Conservation (phyloP, 1,284 basidiomycete species). For the Trichosporon asahii region DNA sequence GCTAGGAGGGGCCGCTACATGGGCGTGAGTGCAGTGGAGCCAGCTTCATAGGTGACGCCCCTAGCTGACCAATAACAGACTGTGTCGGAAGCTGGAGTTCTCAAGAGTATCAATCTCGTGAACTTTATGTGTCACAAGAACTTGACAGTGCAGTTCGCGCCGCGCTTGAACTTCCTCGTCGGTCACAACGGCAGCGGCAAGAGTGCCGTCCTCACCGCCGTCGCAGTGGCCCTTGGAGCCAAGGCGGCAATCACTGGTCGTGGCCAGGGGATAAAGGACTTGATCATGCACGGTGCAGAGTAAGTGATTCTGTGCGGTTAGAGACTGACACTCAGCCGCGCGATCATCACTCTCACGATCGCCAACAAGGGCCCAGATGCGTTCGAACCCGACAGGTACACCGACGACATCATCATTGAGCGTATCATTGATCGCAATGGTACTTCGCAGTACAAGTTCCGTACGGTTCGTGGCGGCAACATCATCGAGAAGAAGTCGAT, state of each 20-base stretch:
- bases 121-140: slow-evolving; percentile 97
- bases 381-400: slow-evolving; percentile 76
- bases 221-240: slow-evolving; percentile 89
- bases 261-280: slow-evolving; percentile 78
- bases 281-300: slow-evolving; percentile 81
- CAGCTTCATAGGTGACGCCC: neutral
- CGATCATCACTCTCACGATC: slow-evolving; percentile 74
- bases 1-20: neutral
- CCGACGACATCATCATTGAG: slow-evolving; percentile 77
- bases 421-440: slow-evolving; percentile 76
- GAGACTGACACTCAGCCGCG: slow-evolving; percentile 53
- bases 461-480: slow-evolving; percentile 61
- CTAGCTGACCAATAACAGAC: slow-evolving; percentile 53
- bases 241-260: slow-evolving; percentile 86
- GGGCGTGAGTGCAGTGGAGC: neutral
- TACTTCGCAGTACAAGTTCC: slow-evolving; percentile 76
- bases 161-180: slow-evolving; percentile 95
- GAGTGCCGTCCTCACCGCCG: slow-evolving; percentile 88
- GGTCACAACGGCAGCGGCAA: slow-evolving; percentile 78
- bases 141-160: slow-evolving; percentile 75
- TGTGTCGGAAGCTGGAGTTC: slow-evolving; percentile 77
- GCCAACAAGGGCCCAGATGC: slow-evolving; percentile 89
- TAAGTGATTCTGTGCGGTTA: slow-evolving; percentile 50
- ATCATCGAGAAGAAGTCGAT: slow-evolving; percentile 75
- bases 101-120: slow-evolving; percentile 77